Evolutionary conservation across 2,329 filamentous ascomycete genomes (phyloP), one percentile per base, ranked within the genome.

Genomic region (Paecilomyces dactylethromorphus): DNA sequence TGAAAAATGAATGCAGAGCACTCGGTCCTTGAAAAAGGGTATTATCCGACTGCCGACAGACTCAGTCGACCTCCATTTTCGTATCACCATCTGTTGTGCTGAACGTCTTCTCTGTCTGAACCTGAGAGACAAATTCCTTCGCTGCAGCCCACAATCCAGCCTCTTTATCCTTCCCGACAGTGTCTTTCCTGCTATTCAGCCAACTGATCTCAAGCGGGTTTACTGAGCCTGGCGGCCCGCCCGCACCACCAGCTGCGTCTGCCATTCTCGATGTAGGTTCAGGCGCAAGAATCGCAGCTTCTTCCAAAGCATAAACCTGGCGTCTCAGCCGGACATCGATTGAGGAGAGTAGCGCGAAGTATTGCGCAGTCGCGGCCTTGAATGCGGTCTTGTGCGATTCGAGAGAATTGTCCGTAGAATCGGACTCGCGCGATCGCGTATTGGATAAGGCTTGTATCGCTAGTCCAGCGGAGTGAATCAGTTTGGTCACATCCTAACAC

Each of bases 101-200:
- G n/a, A n/a, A 18, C 15, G n/a, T n/a, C 18, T 64, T 62, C 21
- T 51, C n/a, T 55, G 68, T 64, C 29, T 32, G 45, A 22, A 79
- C 57, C 24, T 69, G 68, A 62, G 79, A 80, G 49, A 89, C 69
- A 62, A 88, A 81, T 53, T 74, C 75, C 65, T 79, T 83, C 49
- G 84, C 82, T 64, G 83, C 82, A 33, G 79, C 81, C 85, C 93
- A 88, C 52, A 96, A 77, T 75, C 97, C 91, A 1, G 84, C 84
- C 69, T 95, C 91, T 81, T 93, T 94, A 63, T 91, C 88, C 67
- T 87, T 84, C 58, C 90, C 90, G 22, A 95, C 89, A 62, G 88
- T 88, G 63, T 90, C 88, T 61, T 90, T 91, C 59, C 91, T 84
- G 67, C 90, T 92, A 71, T 97, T 97, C 66, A 97, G 76, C 85